Percentiles rank a stretch among this genome's conserved stretches.
These are phyloP conservation scores for Cyclocybe aegerita DNA, from an alignment of 768 basidiomycete species.

Conservation along the genomic window DNA sequence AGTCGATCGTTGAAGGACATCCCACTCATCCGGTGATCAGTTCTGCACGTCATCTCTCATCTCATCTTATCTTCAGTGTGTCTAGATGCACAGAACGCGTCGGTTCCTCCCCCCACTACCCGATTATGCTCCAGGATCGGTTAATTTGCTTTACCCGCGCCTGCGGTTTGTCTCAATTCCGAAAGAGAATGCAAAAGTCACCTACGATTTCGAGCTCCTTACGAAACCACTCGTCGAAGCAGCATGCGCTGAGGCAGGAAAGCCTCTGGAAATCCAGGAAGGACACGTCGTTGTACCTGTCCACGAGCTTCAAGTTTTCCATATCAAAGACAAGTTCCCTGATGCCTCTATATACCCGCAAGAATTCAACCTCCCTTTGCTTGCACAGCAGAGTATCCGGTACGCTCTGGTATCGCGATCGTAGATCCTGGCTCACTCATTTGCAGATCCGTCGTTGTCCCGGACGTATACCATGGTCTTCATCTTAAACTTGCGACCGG, in stretches of 20 bases:
- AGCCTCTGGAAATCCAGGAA: constrained; percentile 29
- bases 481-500: constrained; percentile 57
- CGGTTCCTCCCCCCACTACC: constrained; percentile 50
- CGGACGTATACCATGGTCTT: constrained; percentile 40
- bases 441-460: constrained; percentile 51
- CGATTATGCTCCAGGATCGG: constrained; percentile 42
- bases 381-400: constrained; percentile 58
- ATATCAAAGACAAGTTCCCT: constrained; percentile 50
- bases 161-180: constrained; percentile 50
- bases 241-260: constrained; percentile 37
- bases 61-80: neutral
- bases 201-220: constrained; percentile 49
- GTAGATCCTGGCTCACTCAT: neutral
- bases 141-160: constrained; percentile 48
- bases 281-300: constrained; percentile 46
- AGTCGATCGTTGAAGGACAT: constrained; percentile 61
- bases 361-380: constrained; percentile 39
- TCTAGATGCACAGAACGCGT: constrained; percentile 61
- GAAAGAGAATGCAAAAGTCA: constrained; percentile 40
- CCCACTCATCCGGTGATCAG: constrained; percentile 55
- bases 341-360: constrained; percentile 42
- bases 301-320: constrained; percentile 53
- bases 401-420: constrained; percentile 12
- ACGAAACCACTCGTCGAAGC: constrained; percentile 38
- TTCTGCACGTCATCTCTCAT: neutral